Percentiles rank a stretch among this genome's conserved stretches.
phyloP scores from a whole-genome alignment of 345 rosid species.

The Citrus glauca region DNA sequence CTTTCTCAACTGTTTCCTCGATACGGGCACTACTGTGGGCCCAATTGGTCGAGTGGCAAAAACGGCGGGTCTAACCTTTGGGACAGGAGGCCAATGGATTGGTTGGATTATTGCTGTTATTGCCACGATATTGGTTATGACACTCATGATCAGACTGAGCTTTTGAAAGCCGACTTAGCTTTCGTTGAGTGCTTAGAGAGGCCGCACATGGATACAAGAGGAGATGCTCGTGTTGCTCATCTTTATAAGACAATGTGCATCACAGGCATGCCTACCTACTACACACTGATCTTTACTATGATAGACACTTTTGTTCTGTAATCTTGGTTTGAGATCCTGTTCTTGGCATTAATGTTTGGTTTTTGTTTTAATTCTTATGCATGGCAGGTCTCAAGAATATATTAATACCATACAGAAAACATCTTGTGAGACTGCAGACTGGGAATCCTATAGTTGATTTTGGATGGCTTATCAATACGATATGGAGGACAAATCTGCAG shows the following conservation, averaged over 20 bases:
- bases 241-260: constrained; percentile 86
- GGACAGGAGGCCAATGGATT: constrained; percentile 94
- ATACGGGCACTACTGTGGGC: constrained; percentile 96
- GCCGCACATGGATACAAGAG: constrained; percentile 47
- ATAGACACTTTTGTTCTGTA: background rate
- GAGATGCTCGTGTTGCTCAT: constrained; percentile 63
- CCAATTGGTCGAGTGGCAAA: constrained; percentile 98
- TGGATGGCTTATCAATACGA: constrained; percentile 58
- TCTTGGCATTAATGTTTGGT: background rate
- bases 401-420: constrained; percentile 75
- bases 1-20: constrained; percentile 92
- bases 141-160: constrained; percentile 77
- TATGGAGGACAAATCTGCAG: constrained; percentile 55
- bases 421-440: constrained; percentile 55
- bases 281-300: background rate
- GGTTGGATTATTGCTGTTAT: constrained; percentile 96
- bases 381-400: constrained; percentile 72
- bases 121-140: constrained; percentile 98
- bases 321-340: background rate
- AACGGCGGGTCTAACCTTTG: constrained; percentile 73
- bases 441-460: constrained; percentile 56
- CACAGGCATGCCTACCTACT: constrained; percentile 46
- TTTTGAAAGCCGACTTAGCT: constrained; percentile 79
- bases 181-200: constrained; percentile 94
- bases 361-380: constrained; percentile 11